Evolutionary conservation across 176 grass and related monocot species (phyloP), one percentile per base, ranked within the genome.

Genomic region (Metroxylon sagu): DNA sequence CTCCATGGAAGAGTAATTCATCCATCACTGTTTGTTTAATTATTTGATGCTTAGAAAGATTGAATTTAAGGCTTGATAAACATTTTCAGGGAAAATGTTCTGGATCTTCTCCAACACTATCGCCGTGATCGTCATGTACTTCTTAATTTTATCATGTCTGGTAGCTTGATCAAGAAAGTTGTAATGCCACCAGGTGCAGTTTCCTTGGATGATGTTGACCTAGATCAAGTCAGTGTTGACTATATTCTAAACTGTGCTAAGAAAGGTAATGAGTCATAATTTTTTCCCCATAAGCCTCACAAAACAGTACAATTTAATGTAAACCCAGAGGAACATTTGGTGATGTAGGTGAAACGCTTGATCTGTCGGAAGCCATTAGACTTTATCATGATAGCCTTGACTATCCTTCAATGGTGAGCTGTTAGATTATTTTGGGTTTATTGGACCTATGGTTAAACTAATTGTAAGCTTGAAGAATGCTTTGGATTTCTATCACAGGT

Each of bases 151-250:
- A 84, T 97, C 69, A 77, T 97, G 61, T 91, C 92, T 54, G 81
- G 92, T 53, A 88, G 82, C 63, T 80, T 97, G 73, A 80, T 97
- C 67, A 97, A 97, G 92, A 97, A 97, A 85, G 92, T 97, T 79
- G 78, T 91, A 61, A 90, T 97, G 87, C 84, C 92, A 49, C 92
- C 87, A 71, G 92, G 92, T 59, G 84, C 87, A 19, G 74, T 82
- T 65, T 91, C 92, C 73, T 79, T 97, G 62, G 92, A 97, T 35
- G 87, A 97, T 56, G 79, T 97, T 50, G 87, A 97, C 69, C 83
- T 97, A 59, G 87, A 91, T 75, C 92, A 97, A 85, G 69, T 97
- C 76, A 91, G 92, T 65, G 82, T 97, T 61, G 92, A 97, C 80
- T 97, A 88, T 53, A 84, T 91, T 29, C 87, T 97, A 43, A 91